Base-by-base conservation (phyloP, 2,329 filamentous ascomycete genomes). In the Cucurbitaria berberidis region DNA sequence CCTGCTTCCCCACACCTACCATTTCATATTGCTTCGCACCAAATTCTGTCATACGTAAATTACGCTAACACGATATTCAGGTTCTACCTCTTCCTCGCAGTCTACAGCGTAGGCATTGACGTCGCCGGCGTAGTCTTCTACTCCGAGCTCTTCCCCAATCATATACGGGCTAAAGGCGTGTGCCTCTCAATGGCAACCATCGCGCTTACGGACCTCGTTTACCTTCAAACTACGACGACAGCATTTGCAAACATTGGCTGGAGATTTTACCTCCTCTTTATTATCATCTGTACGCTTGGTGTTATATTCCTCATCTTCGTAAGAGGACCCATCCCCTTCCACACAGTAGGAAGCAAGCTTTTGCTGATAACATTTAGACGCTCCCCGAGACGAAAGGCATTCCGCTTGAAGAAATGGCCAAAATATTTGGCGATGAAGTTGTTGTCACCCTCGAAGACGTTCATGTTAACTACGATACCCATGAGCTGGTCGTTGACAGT, bases 181-280 rank as follows among this genome's bases (percentile, higher is more conserved):
- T 62, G 58, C 32, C 49, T 64, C 10, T 55, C 53, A n/a, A 58
- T 66, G 34, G 60, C 63, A 7, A 64, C 60, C 5, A 45, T 68
- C n/a, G 60, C 61, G 21, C 76, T 77, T 48, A 82, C 76, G 59
- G 74, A 70, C 38, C 60, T 70, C 10, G 54, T 72, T 3, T 70
- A 66, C 40, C 50, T 68, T 1, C 68, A 71, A 48, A 64, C 60
- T 1, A 67, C 68, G 2, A 62, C 68, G 1, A 71, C 66, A 3
- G 72, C 70, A 2, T 73, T 74, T 46, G 62, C 57, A 1, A 69
- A 64, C 16, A 70, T 73, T 38, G 63, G 64, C 7, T 71, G 69
- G 65, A 66, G 59, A 9, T 74, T 68, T 49, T 74, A 69, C 46
- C 46, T 74, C 13, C 60, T 70, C 1, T 68, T 66, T 45, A 67